Evolutionary conservation across 495 filamentous ascomycete species (phyloP).

Genomic region (Xylaria longipes): DNA sequence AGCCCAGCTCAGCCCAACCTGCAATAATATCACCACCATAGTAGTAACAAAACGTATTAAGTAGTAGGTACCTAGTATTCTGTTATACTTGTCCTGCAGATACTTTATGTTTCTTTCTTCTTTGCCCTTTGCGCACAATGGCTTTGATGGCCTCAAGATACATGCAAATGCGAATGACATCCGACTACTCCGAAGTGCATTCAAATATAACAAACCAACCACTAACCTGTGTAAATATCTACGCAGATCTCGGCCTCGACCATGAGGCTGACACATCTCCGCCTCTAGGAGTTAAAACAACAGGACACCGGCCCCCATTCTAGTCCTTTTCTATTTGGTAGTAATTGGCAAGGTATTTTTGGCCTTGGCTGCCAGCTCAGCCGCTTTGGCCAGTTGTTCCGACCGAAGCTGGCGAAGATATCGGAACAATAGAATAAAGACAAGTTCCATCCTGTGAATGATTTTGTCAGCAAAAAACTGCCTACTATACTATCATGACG

Average conservation of each 20-base stretch:
- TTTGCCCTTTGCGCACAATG: neutral
- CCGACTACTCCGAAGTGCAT: neutral
- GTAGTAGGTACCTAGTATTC: neutral
- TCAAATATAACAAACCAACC: neutral
- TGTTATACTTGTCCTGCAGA: neutral
- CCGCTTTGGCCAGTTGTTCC: conserved; percentile 73
- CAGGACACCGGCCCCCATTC: neutral
- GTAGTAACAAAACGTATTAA: neutral
- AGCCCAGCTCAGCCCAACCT: too few species aligned
- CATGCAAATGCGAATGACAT: neutral
- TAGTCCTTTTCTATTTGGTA: conserved; percentile 44
- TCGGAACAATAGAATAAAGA: conserved; percentile 86
- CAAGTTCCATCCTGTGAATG: conserved; percentile 76
- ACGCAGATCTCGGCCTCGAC: neutral
- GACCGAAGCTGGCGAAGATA: conserved; percentile 75
- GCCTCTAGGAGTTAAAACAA: neutral
- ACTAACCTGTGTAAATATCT: neutral
- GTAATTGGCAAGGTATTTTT: conserved; percentile 54
- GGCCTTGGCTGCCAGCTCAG: conserved; percentile 61
- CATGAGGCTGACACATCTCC: conserved; percentile 3
- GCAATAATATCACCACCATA: neutral
- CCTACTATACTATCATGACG: neutral
- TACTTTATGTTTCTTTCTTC: neutral
- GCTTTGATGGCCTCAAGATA: neutral
- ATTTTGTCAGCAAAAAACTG: conserved; percentile 32